These are phyloP conservation scores for Megacollybia marginata DNA, from an alignment of 768 basidiomycete genomes.

Conservation along the genomic window DNA sequence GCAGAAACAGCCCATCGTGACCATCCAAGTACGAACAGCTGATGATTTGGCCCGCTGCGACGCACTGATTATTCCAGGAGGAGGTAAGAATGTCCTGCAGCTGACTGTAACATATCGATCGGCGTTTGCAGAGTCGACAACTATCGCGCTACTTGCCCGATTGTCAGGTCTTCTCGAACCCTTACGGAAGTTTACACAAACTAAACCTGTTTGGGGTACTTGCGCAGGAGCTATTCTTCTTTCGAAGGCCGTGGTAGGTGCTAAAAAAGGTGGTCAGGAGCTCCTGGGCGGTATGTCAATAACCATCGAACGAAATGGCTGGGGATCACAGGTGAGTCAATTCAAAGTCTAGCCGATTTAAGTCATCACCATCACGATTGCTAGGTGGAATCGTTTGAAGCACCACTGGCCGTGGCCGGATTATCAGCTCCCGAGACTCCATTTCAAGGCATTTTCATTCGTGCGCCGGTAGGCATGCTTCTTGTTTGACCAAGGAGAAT, in stretches of 20 bases:
- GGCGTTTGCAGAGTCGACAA: constrained; percentile 68
- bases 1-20: constrained; percentile 33
- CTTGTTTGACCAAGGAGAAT: not conserved
- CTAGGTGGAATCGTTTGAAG: constrained; percentile 90
- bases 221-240: constrained; percentile 94
- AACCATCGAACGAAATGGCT: constrained; percentile 81
- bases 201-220: constrained; percentile 87
- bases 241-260: constrained; percentile 62
- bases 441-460: constrained; percentile 87
- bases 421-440: constrained; percentile 52
- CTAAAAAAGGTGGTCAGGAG: constrained; percentile 85
- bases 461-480: constrained; percentile 64
- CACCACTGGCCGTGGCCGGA: constrained; percentile 55
- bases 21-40: constrained; percentile 60
- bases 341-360: not conserved
- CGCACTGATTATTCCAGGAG: constrained; percentile 90
- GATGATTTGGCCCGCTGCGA: constrained; percentile 73
- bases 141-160: constrained; percentile 73
- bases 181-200: constrained; percentile 60
- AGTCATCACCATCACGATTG: not conserved
- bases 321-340: constrained; percentile 80
- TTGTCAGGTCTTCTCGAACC: constrained; percentile 77
- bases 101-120: not conserved
- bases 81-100: constrained; percentile 39
- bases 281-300: constrained; percentile 76